Percentiles rank a stretch among this genome's conserved stretches.
phyloP scores from a whole-genome alignment of 345 rosid species.

The Citrus inodora region DNA sequence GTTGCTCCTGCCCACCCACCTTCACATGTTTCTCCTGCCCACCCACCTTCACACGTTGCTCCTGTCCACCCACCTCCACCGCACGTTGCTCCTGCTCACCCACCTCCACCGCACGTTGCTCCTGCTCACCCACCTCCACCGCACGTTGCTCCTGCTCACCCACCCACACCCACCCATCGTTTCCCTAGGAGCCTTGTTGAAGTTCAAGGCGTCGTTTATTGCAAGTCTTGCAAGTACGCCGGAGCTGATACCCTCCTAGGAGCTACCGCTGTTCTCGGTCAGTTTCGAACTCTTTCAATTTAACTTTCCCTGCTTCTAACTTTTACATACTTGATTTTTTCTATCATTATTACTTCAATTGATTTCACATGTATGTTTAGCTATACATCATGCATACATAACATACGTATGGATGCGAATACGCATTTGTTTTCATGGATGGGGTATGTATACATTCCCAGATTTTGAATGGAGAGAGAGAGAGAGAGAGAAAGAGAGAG shows the following conservation, averaged over 20 bases:
- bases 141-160: conserved; percentile 15
- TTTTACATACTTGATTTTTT: no score
- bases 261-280: conserved; percentile 65
- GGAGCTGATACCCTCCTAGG: conserved; percentile 53
- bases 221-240: conserved; percentile 84
- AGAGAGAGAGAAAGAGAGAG: no score
- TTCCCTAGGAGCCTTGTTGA: conserved; percentile 57
- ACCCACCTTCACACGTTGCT: conserved; percentile 25
- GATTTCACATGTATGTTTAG: no score
- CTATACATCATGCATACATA: background rate
- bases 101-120: conserved; percentile 27
- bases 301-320: no score
- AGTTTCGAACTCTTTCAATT: background rate
- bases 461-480: background rate
- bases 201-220: conserved; percentile 73
- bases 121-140: conserved; percentile 33
- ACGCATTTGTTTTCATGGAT: background rate
- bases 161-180: conserved; percentile 25
- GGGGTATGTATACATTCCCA: background rate
- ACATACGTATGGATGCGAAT: background rate
- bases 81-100: background rate
- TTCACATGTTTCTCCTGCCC: background rate
- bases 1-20: conserved; percentile 22
- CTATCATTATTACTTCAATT: no score
- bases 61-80: conserved; percentile 13